These are phyloP conservation scores for Podila epigama DNA, from an alignment of 192 early-diverging fungal species.

Conservation along the genomic window DNA sequence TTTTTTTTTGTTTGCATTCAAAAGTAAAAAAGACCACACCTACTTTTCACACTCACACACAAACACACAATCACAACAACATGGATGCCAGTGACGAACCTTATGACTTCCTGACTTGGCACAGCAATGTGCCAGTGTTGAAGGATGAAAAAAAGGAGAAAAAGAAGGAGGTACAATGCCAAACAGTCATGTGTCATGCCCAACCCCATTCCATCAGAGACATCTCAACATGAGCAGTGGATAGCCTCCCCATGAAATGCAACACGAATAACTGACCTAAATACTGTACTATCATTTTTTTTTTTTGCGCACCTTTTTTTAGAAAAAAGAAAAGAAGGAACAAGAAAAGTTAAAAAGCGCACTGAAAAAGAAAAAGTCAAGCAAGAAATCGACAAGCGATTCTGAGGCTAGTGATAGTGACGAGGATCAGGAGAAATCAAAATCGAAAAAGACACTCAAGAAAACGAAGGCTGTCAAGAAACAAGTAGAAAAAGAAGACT, in stretches of 20 bases:
- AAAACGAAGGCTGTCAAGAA: not conserved
- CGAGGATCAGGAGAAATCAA: constrained; percentile 21
- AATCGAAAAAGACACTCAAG: constrained; percentile 28
- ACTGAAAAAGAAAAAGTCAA: constrained; percentile 10
- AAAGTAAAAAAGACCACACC: not conserved
- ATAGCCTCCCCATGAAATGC: no score
- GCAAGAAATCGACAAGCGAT: not conserved
- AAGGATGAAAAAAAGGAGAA: constrained; percentile 45
- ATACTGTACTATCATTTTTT: not conserved
- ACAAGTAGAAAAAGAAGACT: no score
- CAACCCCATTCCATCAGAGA: not conserved
- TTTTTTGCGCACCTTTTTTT: not conserved
- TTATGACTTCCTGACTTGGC: constrained; percentile 46
- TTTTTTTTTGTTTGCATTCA: not conserved
- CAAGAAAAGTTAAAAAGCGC: constrained; percentile 21
- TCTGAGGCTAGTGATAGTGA: not conserved
- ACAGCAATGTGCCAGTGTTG: constrained; percentile 47
- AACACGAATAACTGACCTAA: not conserved
- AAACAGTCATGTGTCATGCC: not conserved
- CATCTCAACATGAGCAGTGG: not conserved
- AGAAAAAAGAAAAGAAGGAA: constrained; percentile 44
- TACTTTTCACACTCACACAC: not conserved
- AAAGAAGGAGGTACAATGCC: constrained; percentile 26
- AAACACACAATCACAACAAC: not conserved
- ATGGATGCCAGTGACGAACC: constrained; percentile 42